A percentile compares a stretch with the other conserved stretches of the same genome.
These are phyloP conservation scores for Tolypocladium amazonense DNA, from an alignment of 2,329 filamentous ascomycete species.

Conservation along the genomic window DNA sequence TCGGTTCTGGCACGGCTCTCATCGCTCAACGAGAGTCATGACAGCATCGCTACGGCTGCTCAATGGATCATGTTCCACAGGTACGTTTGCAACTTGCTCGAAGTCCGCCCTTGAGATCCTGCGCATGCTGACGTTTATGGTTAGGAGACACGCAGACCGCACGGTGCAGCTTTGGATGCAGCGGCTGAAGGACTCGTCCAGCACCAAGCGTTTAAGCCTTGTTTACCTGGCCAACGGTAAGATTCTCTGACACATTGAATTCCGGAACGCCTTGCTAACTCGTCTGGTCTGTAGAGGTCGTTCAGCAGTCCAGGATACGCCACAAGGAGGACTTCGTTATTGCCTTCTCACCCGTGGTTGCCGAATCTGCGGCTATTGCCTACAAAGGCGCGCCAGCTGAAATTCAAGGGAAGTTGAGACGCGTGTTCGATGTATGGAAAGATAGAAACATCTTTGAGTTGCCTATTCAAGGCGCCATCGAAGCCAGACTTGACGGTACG, in stretches of 20 bases:
- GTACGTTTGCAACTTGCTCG: constrained; percentile 33
- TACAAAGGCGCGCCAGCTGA: constrained; percentile 85
- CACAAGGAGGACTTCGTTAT: constrained; percentile 86
- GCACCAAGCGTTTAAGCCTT: constrained; percentile 77
- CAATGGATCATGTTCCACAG: constrained; percentile 99
- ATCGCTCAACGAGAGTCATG: constrained; percentile 91
- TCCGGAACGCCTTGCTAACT: constrained; percentile 2
- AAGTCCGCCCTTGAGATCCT: no score
- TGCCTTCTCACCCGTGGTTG: constrained; percentile 84
- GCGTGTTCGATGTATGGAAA: constrained; percentile 92
- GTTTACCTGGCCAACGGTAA: constrained; percentile 92
- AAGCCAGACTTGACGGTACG: constrained; percentile 68
- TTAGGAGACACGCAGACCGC: constrained; percentile 79
- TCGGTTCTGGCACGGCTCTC: constrained; percentile 91
- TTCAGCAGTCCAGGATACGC: constrained; percentile 88
- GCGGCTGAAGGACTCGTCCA: constrained; percentile 75
- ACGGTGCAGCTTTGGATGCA: constrained; percentile 90
- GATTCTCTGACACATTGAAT: background rate
- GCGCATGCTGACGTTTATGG: constrained; percentile 1
- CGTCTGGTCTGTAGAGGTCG: constrained; percentile 57
- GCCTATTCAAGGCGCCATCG: constrained; percentile 70
- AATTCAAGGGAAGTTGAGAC: constrained; percentile 74
- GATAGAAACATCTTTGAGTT: constrained; percentile 74
- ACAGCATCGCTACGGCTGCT: constrained; percentile 89
- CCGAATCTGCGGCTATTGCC: constrained; percentile 79